Conservation (phyloP, 2,329 filamentous ascomycete species). For the Claviceps purpurea region DNA sequence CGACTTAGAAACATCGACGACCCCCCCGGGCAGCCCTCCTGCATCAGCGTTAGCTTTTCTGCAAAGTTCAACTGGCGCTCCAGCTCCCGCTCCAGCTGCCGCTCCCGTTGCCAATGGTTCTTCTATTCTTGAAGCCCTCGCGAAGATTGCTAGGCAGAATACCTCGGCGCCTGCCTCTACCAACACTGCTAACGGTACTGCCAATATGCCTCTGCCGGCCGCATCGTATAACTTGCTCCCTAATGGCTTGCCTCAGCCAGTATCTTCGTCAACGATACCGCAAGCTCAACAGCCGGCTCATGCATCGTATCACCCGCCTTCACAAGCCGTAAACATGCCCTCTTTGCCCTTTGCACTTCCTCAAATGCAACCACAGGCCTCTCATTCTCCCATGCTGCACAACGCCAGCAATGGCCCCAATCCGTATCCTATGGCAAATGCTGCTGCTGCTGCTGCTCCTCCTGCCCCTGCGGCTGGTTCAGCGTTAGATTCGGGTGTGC, state of each 20-base stretch:
- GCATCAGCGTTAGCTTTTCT: constrained; percentile 29
- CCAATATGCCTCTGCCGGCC: constrained; percentile 25
- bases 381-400: constrained; percentile 16
- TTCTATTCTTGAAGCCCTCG: constrained; percentile 65
- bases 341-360: constrained; percentile 29
- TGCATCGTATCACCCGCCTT: constrained; percentile 26
- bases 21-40: constrained; percentile 52
- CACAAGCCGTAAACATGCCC: constrained; percentile 47
- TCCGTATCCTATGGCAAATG: constrained; percentile 18
- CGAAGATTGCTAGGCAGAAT: constrained; percentile 69
- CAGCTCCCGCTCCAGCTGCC: constrained; percentile 1
- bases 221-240: constrained; percentile 27
- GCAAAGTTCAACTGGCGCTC: constrained; percentile 22
- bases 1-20: constrained; percentile 53
- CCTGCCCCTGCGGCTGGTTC: constrained; percentile 20
- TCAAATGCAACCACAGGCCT: constrained; percentile 23
- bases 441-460: constrained; percentile 21
- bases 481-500: constrained; percentile 40
- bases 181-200: constrained; percentile 23
- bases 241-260: constrained; percentile 18
- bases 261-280: constrained; percentile 16
- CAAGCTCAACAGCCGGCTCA: constrained; percentile 16
- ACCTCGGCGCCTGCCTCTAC: constrained; percentile 23
- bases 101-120: constrained; percentile 27
- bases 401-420: constrained; percentile 13